Evolutionary conservation across 345 rosid species (phyloP), one percentile per base, ranked within the genome.

Genomic region (Pistacia integerrima): DNA sequence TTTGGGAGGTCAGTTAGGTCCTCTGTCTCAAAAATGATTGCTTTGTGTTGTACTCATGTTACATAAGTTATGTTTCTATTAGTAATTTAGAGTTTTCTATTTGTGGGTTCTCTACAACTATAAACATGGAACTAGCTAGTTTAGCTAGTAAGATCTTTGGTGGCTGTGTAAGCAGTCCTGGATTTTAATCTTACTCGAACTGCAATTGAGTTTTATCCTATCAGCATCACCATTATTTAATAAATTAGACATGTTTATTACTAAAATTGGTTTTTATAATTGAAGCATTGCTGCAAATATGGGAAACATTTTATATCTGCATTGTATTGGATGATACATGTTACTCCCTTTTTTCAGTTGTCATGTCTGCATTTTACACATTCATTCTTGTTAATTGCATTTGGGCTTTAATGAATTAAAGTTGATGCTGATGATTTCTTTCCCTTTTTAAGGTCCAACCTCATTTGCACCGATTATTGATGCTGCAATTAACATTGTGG

Each of bases 391-490:
- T 62, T 57, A 64, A 41, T 48, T 57, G 17, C 68, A 62, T 38
- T 28, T 46, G 72, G 72, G 20, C 57, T 46, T 48, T 11, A 12
- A 38, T 28, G 10, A 16, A 13, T 25, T 30, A 28, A 36, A 61
- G 35, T 61, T 11, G 67, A 72, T 52, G 48, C 48, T 75, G 57
- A 18, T 33, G 13, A 22, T 64, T 63, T 63, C 41, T 73, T 36
- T 66, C 35, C 18, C 9, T 69, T 65, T 57, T 75, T 16, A 73
- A 96, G 99, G 99, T 64, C 98, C 99, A 69, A 96, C 99, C 54
- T 96, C 99, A 25, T 96, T 96, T 91, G 94, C 94, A 0, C 97
- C 98, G 1, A 86, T 93, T 57, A 86, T 96, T 73, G 88, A 93
- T 82, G 97, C 92, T 1, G 98, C 99, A 51, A 75, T 90, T 28